Evolutionary conservation across 2,329 filamentous ascomycete species (phyloP).

Genomic region (Thyridium curvatum): DNA sequence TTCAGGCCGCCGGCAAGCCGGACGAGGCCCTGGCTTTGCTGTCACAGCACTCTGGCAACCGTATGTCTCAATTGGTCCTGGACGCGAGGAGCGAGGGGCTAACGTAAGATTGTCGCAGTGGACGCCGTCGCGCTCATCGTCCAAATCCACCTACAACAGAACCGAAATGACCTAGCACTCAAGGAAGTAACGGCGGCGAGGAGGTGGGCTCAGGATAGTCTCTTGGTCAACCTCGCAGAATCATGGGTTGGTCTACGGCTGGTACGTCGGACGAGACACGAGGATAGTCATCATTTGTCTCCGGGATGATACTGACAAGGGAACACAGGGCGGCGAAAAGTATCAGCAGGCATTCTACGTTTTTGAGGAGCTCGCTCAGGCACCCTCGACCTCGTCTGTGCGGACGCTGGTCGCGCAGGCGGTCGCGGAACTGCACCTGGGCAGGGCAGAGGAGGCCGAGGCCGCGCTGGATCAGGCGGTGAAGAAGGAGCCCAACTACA

Average conservation of each 20-base stretch:
- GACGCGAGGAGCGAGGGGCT: conserved; percentile 3
- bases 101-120: conserved; percentile 34
- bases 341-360: conserved; percentile 98
- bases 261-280: conserved; percentile 40
- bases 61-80: conserved; percentile 44
- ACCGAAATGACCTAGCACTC: conserved; percentile 80
- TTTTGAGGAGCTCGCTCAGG: conserved; percentile 90
- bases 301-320: not conserved
- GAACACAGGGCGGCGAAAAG: conserved; percentile 73
- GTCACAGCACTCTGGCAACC: conserved; percentile 77
- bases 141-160: conserved; percentile 88
- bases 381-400: conserved; percentile 71
- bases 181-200: conserved; percentile 85
- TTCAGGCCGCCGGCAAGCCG: conserved; percentile 73
- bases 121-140: conserved; percentile 80
- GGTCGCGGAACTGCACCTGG: conserved; percentile 85
- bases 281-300: not conserved
- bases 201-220: conserved; percentile 90
- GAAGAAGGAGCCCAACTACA: conserved; percentile 63
- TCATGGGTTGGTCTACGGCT: conserved; percentile 88
- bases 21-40: conserved; percentile 80
- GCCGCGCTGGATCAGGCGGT: conserved; percentile 75
- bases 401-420: conserved; percentile 80
- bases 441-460: conserved; percentile 82
- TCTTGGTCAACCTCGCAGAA: conserved; percentile 90